A percentile compares a stretch with the other conserved stretches of the same genome.
Evolutionary conservation across 108 stramenopile genomes (phyloP).

Genomic region (Skeletonema grethae): DNA sequence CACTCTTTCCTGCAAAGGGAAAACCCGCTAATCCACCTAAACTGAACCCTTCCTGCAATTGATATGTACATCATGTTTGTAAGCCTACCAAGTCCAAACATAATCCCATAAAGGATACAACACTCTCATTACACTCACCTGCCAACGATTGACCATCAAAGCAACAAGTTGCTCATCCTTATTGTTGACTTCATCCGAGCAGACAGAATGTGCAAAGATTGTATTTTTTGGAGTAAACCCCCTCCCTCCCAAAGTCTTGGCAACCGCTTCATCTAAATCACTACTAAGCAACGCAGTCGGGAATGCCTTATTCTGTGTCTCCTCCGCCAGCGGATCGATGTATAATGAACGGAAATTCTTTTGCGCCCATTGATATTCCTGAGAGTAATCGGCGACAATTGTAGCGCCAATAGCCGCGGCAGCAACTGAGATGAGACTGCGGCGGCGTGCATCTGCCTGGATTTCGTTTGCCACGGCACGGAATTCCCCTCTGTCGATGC

Average conservation of each 20-base stretch:
- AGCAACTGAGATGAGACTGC: conserved; percentile 8
- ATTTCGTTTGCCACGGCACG: conserved; percentile 11
- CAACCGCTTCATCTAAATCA: conserved; percentile 12
- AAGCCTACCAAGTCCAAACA: too few species aligned
- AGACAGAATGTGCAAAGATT: conserved; percentile 10
- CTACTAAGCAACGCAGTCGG: conserved; percentile 14
- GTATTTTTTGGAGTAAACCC: conserved; percentile 16
- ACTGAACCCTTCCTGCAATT: conserved; percentile 7
- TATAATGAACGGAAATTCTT: conserved; percentile 17
- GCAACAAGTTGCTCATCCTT: conserved; percentile 7
- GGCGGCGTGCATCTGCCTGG: conserved; percentile 2
- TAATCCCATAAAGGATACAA: too few species aligned
- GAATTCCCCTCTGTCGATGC: conserved; percentile 12
- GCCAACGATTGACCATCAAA: conserved; percentile 7
- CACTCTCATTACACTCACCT: conserved; percentile 2
- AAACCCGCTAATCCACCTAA: conserved; percentile 20
- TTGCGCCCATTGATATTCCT: conserved; percentile 19
- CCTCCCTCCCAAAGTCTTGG: conserved; percentile 5
- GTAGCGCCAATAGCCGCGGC: conserved; percentile 9
- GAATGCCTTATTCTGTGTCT: conserved; percentile 11
- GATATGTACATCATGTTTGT: too few species aligned
- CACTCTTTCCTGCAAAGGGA: conserved; percentile 34
- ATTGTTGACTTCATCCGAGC: conserved; percentile 14
- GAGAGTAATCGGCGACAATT: conserved; percentile 11
- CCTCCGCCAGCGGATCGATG: conserved; percentile 9